Evolutionary conservation across 148 eudicot genomes (phyloP), one percentile per base, ranked within the genome.

Genomic region (Persicaria tinctoria): DNA sequence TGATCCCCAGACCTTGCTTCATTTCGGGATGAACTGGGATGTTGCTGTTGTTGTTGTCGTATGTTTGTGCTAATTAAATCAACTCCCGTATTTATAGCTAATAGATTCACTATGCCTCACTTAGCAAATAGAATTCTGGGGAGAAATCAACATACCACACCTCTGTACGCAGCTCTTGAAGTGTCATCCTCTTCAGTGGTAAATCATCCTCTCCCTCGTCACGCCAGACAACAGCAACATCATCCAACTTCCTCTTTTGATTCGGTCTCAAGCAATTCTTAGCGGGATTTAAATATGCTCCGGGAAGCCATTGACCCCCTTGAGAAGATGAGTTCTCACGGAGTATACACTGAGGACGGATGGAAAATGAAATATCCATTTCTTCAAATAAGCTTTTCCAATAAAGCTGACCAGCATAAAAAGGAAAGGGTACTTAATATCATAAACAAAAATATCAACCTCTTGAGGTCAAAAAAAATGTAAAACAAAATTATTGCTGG

Each of bases 251-350:
- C 76, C 92, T 88, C 77, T 81, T 80, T 14, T 78, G 79, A 78
- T 81, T 87, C 70, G 80, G 75, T 77, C 80, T 80, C 87, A 94
- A 83, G 79, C 97, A 90, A 79, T 76, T 86, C 73, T 83, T 85
- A 70, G 93, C 96, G 11, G 93, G 96, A 83, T 94, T 94, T 10
- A 88, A 13, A 73, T 55, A 75, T 79, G 93, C 93, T 17, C 89
- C 87, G 56, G 90, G 93, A 77, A 94, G 92, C 98, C 98, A 94
- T 53, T 84, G 89, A 75, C 98, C 98, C 53, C 97, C 98, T 0
- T 96, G 97, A 70, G 83, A 81, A 51, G 84, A 80, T 56, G 86
- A 75, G 72, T 79, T 80, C 70, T 92, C 97, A 23, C 51, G 76
- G 63, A 94, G 54, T 76, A 94, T 89, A 80, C 89, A 78, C 46